Conservation (phyloP, 495 filamentous ascomycete genomes). For the Aspergillus ostianus region DNA sequence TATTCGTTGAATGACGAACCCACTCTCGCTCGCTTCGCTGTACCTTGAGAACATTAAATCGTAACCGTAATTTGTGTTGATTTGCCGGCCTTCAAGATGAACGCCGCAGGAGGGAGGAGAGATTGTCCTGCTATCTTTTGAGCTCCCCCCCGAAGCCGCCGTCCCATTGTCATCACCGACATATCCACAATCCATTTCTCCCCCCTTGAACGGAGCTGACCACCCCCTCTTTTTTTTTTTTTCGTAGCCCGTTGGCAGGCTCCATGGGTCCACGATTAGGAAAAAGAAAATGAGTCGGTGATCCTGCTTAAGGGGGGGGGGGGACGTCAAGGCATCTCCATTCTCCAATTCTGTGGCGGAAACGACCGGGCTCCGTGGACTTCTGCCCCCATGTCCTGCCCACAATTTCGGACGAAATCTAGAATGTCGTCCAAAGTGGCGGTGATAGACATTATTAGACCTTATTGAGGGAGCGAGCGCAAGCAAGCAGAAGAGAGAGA, state of each 20-base stretch:
- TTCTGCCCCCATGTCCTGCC: neutral
- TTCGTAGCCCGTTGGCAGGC: too few relatives aligned
- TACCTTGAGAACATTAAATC: neutral
- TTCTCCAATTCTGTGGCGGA: neutral
- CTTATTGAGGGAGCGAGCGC: neutral
- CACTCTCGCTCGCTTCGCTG: neutral
- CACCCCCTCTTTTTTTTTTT: too few relatives aligned
- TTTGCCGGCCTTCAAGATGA: neutral
- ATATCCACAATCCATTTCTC: neutral
- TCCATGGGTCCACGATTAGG: too few relatives aligned
- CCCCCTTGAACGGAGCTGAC: too few relatives aligned
- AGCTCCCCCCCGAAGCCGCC: neutral
- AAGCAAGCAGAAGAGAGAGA: too few relatives aligned
- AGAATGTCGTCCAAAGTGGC: neutral
- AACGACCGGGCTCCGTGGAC: neutral
- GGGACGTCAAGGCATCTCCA: neutral
- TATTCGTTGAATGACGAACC: neutral
- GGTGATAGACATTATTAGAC: neutral
- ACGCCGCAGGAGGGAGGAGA: too few relatives aligned
- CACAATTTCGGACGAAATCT: neutral
- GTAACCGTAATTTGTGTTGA: too few relatives aligned
- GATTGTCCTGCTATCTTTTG: neutral
- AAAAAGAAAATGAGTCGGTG: neutral
- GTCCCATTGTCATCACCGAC: neutral
- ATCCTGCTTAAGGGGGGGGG: neutral